These are phyloP conservation scores for Ephemerocybe angulata DNA, from an alignment of 768 basidiomycete species.

Conservation along the genomic window DNA sequence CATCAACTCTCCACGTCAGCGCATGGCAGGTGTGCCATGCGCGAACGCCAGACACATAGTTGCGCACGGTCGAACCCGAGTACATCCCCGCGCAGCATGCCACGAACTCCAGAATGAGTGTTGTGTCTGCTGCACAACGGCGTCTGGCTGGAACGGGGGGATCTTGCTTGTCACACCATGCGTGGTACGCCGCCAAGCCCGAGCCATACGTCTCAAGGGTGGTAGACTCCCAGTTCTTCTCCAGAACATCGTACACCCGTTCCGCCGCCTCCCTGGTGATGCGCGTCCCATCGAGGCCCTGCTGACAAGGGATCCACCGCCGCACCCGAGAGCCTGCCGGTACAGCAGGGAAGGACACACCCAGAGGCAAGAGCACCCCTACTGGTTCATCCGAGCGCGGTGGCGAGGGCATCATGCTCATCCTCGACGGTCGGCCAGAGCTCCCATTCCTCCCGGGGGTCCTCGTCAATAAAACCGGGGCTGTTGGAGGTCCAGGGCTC, in stretches of 20 bases:
- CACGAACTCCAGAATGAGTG: conserved; percentile 26
- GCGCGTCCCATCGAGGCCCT: not conserved
- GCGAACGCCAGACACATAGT: conserved; percentile 23
- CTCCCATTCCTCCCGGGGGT: not conserved
- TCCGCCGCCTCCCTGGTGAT: conserved; percentile 15
- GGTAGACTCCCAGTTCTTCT: conserved; percentile 14
- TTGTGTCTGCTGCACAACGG: conserved; percentile 17
- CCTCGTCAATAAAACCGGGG: conserved; percentile 5
- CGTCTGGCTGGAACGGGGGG: conserved; percentile 21
- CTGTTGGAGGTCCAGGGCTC: conserved; percentile 21
- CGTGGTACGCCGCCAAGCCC: conserved; percentile 30
- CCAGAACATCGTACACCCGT: conserved; percentile 22
- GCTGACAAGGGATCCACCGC: conserved; percentile 21
- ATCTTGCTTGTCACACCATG: conserved; percentile 27
- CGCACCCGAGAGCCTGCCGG: conserved; percentile 16
- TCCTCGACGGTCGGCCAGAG: too few relatives aligned
- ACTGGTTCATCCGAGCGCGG: not conserved
- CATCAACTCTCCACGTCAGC: conserved; percentile 17
- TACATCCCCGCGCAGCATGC: conserved; percentile 18
- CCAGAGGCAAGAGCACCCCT: too few relatives aligned
- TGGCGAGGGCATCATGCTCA: too few relatives aligned
- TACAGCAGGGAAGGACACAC: conserved; percentile 9
- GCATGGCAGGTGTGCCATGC: conserved; percentile 33
- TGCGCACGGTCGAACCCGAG: conserved; percentile 17
- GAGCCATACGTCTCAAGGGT: conserved; percentile 30